Percentiles rank a stretch among this genome's conserved stretches.
Conservation (phyloP, 148 eudicot genomes). For the Mesembryanthemum crystallinum region DNA sequence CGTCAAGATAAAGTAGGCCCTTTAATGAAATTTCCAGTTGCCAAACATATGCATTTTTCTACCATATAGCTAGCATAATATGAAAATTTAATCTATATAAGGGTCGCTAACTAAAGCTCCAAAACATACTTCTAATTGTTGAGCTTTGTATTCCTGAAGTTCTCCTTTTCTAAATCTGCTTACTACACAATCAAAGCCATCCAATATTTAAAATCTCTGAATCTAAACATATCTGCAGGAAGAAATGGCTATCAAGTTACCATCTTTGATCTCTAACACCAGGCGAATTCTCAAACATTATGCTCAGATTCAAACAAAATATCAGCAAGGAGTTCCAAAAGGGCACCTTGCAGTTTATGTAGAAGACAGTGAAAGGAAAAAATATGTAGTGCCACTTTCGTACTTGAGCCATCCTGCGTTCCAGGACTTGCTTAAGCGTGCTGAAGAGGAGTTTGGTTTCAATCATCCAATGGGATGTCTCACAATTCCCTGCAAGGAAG, state of each 20-base stretch:
- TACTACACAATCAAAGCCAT: too few species aligned
- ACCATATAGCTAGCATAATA: too few species aligned
- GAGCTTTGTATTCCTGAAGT: too few species aligned
- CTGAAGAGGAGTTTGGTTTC: constrained; percentile 61
- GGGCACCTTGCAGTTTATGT: constrained; percentile 56
- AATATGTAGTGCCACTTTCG: constrained; percentile 48
- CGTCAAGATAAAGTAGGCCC: too few species aligned
- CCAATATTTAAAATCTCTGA: too few species aligned
- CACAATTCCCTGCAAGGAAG: constrained; percentile 48
- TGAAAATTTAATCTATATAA: too few species aligned
- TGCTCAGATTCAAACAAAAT: constrained; percentile 18
- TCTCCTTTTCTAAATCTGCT: too few species aligned
- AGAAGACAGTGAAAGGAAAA: constrained; percentile 38
- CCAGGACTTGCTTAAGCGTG: constrained; percentile 37
- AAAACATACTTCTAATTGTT: too few species aligned
- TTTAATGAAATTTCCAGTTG: too few species aligned
- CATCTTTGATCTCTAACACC: constrained; percentile 28
- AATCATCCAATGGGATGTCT: constrained; percentile 57
- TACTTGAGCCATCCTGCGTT: constrained; percentile 55
- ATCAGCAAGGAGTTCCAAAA: constrained; percentile 37
- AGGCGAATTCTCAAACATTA: constrained; percentile 33
- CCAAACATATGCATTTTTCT: too few species aligned
- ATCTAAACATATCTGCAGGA: too few species aligned
- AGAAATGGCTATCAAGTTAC: constrained; percentile 35
- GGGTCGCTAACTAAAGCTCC: too few species aligned